Conservation (phyloP, 2,329 filamentous ascomycete genomes). For the Talaromyces sp. region DNA sequence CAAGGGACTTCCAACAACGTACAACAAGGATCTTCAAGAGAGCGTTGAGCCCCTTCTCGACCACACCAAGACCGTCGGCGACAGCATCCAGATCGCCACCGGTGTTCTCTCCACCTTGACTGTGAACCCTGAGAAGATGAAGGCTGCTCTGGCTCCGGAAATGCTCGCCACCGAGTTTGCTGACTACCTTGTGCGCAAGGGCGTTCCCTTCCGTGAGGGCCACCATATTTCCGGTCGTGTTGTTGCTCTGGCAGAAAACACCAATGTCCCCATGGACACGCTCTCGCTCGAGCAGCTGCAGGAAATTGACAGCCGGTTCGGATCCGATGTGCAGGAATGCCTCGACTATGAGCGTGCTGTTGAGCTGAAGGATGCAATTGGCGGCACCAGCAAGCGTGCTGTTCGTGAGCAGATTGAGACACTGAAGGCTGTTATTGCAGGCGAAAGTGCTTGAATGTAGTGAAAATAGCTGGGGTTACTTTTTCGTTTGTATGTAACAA, state of each 20-base stretch:
- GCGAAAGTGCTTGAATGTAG: neutral
- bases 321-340: conserved; percentile 62
- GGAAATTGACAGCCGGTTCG: conserved; percentile 64
- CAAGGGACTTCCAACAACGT: conserved; percentile 72
- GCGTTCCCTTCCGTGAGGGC: conserved; percentile 71
- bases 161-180: conserved; percentile 66
- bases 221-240: conserved; percentile 72
- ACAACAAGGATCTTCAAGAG: conserved; percentile 93
- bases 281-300: conserved; percentile 62
- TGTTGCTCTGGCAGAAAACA: conserved; percentile 66
- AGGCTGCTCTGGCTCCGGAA: conserved; percentile 69
- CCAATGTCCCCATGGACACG: conserved; percentile 63
- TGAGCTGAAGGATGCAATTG: conserved; percentile 70
- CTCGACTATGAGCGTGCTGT: conserved; percentile 82
- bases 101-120: conserved; percentile 71
- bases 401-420: conserved; percentile 66
- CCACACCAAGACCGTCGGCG: conserved; percentile 71
- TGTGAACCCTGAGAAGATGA: conserved; percentile 69
- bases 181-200: conserved; percentile 45
- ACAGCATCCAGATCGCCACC: conserved; percentile 77
- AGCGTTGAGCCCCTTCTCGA: conserved; percentile 81
- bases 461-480: conserved; percentile 1
- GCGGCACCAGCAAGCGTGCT: conserved; percentile 68
- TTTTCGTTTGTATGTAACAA: neutral
- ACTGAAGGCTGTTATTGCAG: conserved; percentile 50